phyloP scores from a whole-genome alignment of 352 stramenopile genomes.

The Globisporangium mamillatum region DNA sequence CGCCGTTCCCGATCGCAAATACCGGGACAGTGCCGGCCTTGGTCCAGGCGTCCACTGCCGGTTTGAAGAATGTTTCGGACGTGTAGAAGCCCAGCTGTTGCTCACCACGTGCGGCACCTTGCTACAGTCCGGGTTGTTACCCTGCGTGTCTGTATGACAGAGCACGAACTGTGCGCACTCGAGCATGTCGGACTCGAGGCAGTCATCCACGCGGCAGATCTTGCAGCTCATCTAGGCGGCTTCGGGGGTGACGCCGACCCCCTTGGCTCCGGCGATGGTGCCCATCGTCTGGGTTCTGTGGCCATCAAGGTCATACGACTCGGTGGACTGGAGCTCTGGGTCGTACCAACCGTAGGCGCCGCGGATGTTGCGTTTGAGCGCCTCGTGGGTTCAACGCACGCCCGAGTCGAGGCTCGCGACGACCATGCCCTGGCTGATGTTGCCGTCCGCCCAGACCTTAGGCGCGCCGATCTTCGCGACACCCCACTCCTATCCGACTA shows the following conservation, averaged over 20 bases:
- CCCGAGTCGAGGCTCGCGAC: constrained; percentile 22
- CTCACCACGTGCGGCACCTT: constrained; percentile 16
- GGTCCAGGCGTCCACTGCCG: constrained; percentile 17
- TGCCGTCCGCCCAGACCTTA: constrained; percentile 16
- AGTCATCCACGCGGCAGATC: constrained; percentile 14
- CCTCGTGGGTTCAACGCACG: constrained; percentile 18
- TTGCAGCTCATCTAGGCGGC: constrained; percentile 20
- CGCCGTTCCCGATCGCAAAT: constrained; percentile 15
- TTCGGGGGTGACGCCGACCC: constrained; percentile 18
- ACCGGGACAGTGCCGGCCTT: constrained; percentile 28
- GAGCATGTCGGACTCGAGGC: constrained; percentile 1
- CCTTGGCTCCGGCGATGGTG: constrained; percentile 14
- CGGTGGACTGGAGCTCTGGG: constrained; percentile 12
- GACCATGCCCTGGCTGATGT: constrained; percentile 17
- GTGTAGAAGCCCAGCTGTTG: constrained; percentile 20
- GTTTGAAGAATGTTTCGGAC: constrained; percentile 11
- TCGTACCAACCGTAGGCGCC: constrained; percentile 20
- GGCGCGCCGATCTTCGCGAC: constrained; percentile 15
- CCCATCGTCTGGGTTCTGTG: constrained; percentile 21
- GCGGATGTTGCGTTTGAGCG: constrained; percentile 21
- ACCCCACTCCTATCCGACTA: constrained; percentile 12
- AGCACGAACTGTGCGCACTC: constrained; percentile 11
- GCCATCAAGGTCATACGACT: constrained; percentile 19
- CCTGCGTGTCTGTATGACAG: background rate
- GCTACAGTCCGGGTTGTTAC: constrained; percentile 11